Evolutionary conservation across 331 rosid species (phyloP), one percentile per base, ranked within the genome.

Genomic region (Pyrus hybrid): DNA sequence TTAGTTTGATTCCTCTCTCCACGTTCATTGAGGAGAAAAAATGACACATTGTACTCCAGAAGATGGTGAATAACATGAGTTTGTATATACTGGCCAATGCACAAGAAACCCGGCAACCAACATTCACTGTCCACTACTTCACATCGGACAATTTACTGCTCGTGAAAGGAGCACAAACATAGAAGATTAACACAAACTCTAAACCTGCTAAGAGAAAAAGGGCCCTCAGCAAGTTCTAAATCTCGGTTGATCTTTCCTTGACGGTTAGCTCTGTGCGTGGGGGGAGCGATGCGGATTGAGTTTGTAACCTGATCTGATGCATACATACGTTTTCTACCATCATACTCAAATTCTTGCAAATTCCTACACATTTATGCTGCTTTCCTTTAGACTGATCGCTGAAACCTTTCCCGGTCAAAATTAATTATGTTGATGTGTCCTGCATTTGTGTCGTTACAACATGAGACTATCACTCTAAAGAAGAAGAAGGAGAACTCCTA

Each of bases 371-470:
- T 68, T 29, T 63, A 63, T 41, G 54, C 51, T 47, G 58, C 75
- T 70, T 57, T 70, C 54, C 23, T 10, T 26, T 77, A 20, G 70
- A 76, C 73, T 65, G 61, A 60, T 60, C 77, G 58, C 72, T 26
- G 61, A 67, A 76, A 65, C 73, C 86, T 82, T 83, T 77, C 82
- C 80, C 82, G 84, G 33, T 81, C 84, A 74, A 81, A 77, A 76
- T 81, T 85, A 71, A 87, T 84, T 18, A 86, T 70, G 28, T 84
- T 79, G 74, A 75, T 83, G 78, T 83, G 89, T 61, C 90, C 91
- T 82, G 93, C 90, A 91, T 71, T 47, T 78, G 76, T 74, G 60
- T 58, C 58, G 65, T 67, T 21, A 73, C 64, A 43, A 18, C 17
- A 32, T 20, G 14, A 77, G 60, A 37, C 16, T 16, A 2, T n/a